A percentile compares a stretch with the other conserved stretches of the same genome.
phyloP scores from a whole-genome alignment of 2,329 filamentous ascomycete genomes.

The Mycosphaerella sp. region DNA sequence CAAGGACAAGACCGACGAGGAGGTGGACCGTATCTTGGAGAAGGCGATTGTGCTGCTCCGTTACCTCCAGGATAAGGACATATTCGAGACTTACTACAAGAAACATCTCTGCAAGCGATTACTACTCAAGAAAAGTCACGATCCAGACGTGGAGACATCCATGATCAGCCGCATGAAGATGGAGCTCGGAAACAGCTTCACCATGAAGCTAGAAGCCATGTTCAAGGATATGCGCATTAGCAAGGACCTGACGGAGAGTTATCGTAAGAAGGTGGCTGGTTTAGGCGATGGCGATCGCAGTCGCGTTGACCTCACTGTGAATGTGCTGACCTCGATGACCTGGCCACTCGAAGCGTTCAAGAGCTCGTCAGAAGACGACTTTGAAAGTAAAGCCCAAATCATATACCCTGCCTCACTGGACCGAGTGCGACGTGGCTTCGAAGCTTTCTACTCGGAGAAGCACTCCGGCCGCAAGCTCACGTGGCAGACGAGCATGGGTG shows the following conservation, averaged over 20 bases:
- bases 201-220: conserved; percentile 89
- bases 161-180: conserved; percentile 98
- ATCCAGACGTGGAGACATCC: conserved; percentile 85
- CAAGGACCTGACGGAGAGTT: conserved; percentile 70
- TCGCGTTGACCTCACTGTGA: conserved; percentile 73
- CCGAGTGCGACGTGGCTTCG: conserved; percentile 73
- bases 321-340: conserved; percentile 84
- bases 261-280: conserved; percentile 62
- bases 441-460: conserved; percentile 79
- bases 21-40: conserved; percentile 77
- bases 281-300: conserved; percentile 52
- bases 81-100: conserved; percentile 97
- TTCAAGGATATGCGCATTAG: conserved; percentile 94
- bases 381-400: conserved; percentile 49
- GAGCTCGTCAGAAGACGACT: conserved; percentile 49
- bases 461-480: conserved; percentile 83
- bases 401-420: conserved; percentile 71
- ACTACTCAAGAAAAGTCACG: conserved; percentile 82
- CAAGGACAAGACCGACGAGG: conserved; percentile 82
- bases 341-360: conserved; percentile 90
- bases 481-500: conserved; percentile 73
- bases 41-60: conserved; percentile 83
- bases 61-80: conserved; percentile 84
- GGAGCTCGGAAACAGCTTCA: conserved; percentile 91
- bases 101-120: conserved; percentile 87